Base-by-base conservation (phyloP, 257 asterid genomes). In the Solanum pimpinellifolium region DNA sequence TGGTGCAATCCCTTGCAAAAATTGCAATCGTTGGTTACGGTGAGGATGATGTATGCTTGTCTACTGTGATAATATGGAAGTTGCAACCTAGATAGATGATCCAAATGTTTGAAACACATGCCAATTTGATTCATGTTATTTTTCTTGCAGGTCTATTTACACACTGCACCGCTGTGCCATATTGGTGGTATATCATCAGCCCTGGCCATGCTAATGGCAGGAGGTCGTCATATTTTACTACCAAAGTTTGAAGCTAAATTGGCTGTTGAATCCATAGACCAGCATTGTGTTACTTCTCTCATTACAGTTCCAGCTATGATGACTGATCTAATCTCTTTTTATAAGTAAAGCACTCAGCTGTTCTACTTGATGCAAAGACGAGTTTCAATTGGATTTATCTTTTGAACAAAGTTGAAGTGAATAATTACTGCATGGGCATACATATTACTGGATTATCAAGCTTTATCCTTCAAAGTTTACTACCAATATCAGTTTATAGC, bases 141-240 rank as follows among this genome's bases (percentile, higher is more conserved):
- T 56, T 23, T 60, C 82, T 81, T 86, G 66, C 89, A 96, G 99
- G 93, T 97, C 12, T 95, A 94, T 89, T 90, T 97, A 85, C 98
- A 97, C 89, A 94, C 98, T 9, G 95, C 97, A 77, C 98, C 98
- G 2, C 70, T 95, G 68, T 97, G 99, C 91, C 99, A 97, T 90
- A 94, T 97, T 72, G 99, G 99, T 37, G 99, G 99, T 44, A 93
- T 97, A 87, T 95, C 99, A 56, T 94, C 99, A 10, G 98, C 99
- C 47, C 47, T 97, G 92, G 98, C 99, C 86, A 65, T 93, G 93
- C 86, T 97, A 91, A 94, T 97, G 98, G 94, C 92, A 3, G 98
- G 98, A 46, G 98, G 95, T 69, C 92, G 98, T 86, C 98, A 95
- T 85, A 93, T 97, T 39, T 91, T 97, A 83, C 86, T 90, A 35